These are phyloP conservation scores for Trichoderma aggressivum DNA, from an alignment of 2,329 filamentous ascomycete species.

Conservation along the genomic window DNA sequence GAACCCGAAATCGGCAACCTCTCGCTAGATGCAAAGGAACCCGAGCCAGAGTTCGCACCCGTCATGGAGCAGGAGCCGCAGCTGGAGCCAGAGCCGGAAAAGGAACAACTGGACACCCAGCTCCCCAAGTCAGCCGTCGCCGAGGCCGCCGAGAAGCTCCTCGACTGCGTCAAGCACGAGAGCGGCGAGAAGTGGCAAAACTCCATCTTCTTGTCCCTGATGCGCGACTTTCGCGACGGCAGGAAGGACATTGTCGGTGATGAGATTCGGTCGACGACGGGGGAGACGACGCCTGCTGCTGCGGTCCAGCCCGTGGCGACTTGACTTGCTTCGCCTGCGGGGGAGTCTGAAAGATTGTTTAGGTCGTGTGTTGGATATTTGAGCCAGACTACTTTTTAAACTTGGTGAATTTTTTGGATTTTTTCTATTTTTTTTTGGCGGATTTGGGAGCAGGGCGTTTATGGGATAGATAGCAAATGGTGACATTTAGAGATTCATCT, in stretches of 20 bases:
- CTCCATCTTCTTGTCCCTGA: slow-evolving; percentile 43
- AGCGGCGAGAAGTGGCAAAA: slow-evolving; percentile 47
- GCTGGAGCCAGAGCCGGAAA: slow-evolving; percentile 11
- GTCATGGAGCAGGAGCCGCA: slow-evolving; percentile 7
- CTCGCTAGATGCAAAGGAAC: slow-evolving; percentile 24
- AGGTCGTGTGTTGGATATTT: neutral
- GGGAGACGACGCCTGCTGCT: neutral
- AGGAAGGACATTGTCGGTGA: slow-evolving; percentile 43
- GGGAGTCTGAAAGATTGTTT: neutral
- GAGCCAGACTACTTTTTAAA: neutral
- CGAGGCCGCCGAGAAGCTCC: slow-evolving; percentile 41
- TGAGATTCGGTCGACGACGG: slow-evolving; percentile 38
- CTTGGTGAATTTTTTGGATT: neutral
- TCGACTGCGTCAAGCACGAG: slow-evolving; percentile 44
- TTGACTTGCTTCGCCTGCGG: neutral
- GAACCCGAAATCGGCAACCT: slow-evolving; percentile 34
- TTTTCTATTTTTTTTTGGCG: too few relatives aligned
- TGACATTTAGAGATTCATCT: neutral
- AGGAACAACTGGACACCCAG: slow-evolving; percentile 18
- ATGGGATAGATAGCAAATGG: neutral
- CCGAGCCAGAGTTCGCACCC: neutral
- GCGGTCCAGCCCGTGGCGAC: slow-evolving; percentile 19
- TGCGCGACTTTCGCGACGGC: slow-evolving; percentile 45
- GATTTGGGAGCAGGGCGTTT: neutral
- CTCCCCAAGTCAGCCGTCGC: slow-evolving; percentile 36